Evolutionary conservation across 768 basidiomycete species (phyloP).

Genomic region (Omphalotus guepiniiformis): DNA sequence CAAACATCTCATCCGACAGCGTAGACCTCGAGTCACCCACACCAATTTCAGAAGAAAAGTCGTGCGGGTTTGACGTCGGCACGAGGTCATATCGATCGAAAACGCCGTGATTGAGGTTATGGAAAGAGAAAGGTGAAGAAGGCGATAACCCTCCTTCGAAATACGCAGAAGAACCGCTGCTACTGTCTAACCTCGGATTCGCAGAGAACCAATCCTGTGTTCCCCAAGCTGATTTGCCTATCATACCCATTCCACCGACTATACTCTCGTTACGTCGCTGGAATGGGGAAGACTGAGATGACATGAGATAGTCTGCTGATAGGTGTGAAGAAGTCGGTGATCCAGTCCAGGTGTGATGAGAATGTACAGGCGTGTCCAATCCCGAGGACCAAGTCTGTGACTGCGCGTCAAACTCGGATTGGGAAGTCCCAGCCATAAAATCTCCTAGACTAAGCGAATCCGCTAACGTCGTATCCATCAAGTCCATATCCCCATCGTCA

Average conservation of each 20-base stretch:
- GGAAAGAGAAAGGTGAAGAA: conserved; percentile 53
- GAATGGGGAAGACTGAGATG: conserved; percentile 48
- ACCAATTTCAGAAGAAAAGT: conserved; percentile 62
- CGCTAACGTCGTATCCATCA: conserved; percentile 25
- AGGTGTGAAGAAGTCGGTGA: conserved; percentile 66
- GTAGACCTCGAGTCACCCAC: conserved; percentile 62
- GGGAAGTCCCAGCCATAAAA: conserved; percentile 41
- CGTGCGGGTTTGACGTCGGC: conserved; percentile 42
- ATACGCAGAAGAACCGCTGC: conserved; percentile 37
- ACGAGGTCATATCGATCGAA: conserved; percentile 81
- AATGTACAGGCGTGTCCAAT: conserved; percentile 58
- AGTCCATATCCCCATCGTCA: conserved; percentile 38
- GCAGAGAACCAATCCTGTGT: conserved; percentile 80
- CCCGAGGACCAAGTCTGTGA: conserved; percentile 55
- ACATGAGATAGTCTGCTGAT: conserved; percentile 59
- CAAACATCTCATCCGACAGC: conserved; percentile 79
- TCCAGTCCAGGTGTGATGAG: conserved; percentile 46
- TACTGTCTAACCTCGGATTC: conserved; percentile 72
- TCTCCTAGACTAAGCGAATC: conserved; percentile 35
- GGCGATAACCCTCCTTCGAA: conserved; percentile 41
- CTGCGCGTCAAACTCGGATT: conserved; percentile 49
- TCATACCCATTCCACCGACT: conserved; percentile 44
- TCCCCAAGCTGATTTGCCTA: conserved; percentile 84
- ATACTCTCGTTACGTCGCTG: conserved; percentile 32
- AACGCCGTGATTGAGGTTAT: conserved; percentile 64